Base-by-base conservation (phyloP, 192 early-diverging fungal species). In the Cladochytrium replicatum region DNA sequence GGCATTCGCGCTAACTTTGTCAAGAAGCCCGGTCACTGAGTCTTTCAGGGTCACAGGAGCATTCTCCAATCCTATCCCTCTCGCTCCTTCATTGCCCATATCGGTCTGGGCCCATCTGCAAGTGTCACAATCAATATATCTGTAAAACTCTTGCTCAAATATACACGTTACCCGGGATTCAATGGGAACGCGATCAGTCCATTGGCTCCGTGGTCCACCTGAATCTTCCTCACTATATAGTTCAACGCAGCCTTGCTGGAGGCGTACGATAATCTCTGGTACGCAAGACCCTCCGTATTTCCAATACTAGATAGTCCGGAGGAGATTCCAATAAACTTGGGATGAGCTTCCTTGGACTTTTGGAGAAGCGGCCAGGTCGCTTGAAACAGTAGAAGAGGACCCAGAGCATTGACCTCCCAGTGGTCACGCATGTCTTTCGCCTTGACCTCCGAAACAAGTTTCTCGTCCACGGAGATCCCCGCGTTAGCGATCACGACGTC, bases 401-500 rank as follows among this genome's bases (percentile, higher is more conserved):
- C 49, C 38, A 9, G 17, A 17, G 26, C 26, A 40, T 51, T 51
- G 13, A 51, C 38, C 21, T 38, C 17, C 38, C 22, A 27, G 17
- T 17, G 23, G 3, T 41, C 3, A 4, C 7, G 19, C 9, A 51
- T 19, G 37, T 17, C 49, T 6, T 38, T 11, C 38, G 25, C 6
- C 6, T 15, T 8, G 17, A 43, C 8, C 7, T 43, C 24, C 24
- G 2, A 32, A 13, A 8, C n/a, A 27, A 4, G 49, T 3, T 15
- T 9, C 13, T 13, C 13, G 38, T 8, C 26, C 27, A 47, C 21
- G 49, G 11, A 19, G 25, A 48, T 29, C 17, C 49, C 49, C 13
- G 49, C 49, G 49, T 51, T 51, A 25, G 25, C 38, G 34, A 51
- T 41, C 2, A 51, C 49, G 38, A 51, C 49, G 22, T 51, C 49